Conservation (phyloP, 495 filamentous ascomycete genomes). For the Hyaloscypha variabilis region DNA sequence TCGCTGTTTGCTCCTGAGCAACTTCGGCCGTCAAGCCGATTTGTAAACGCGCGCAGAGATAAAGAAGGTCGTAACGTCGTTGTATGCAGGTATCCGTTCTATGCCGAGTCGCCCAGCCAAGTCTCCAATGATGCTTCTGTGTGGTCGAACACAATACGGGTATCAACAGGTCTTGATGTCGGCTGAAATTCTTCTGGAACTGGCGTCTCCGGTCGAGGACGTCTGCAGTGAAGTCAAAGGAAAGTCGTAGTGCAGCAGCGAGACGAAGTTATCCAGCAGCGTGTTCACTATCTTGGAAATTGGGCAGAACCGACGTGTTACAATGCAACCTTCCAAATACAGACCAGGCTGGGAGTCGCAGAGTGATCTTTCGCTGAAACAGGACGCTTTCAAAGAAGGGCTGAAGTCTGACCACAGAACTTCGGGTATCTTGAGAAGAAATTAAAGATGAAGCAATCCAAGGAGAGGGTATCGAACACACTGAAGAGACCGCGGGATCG, state of each 20-base stretch:
- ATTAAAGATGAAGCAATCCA: conserved; percentile 14
- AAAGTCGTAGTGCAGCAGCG: conserved; percentile 6
- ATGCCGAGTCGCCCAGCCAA: conserved; percentile 19
- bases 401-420: conserved; percentile 20
- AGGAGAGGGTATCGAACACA: conserved; percentile 6
- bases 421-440: conserved; percentile 28
- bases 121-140: conserved; percentile 17
- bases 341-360: conserved; percentile 17
- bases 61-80: conserved; percentile 31
- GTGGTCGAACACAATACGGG: conserved; percentile 23
- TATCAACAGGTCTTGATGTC: conserved; percentile 27
- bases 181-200: conserved; percentile 28
- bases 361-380: conserved; percentile 15
- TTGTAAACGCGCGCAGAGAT: conserved; percentile 19
- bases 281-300: conserved; percentile 2
- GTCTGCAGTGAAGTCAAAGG: conserved; percentile 13
- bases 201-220: conserved; percentile 15
- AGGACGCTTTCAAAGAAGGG: conserved; percentile 17
- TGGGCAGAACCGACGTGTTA: conserved; percentile 12
- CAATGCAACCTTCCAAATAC: conserved; percentile 24
- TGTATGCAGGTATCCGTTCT: conserved; percentile 27
- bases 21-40: conserved; percentile 3
- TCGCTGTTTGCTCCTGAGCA: conserved; percentile 23
- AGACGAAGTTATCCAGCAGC: not conserved
- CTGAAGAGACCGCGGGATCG: not conserved